phyloP scores from a whole-genome alignment of 306 rosid genomes.

The Cucumis cinereus region DNA sequence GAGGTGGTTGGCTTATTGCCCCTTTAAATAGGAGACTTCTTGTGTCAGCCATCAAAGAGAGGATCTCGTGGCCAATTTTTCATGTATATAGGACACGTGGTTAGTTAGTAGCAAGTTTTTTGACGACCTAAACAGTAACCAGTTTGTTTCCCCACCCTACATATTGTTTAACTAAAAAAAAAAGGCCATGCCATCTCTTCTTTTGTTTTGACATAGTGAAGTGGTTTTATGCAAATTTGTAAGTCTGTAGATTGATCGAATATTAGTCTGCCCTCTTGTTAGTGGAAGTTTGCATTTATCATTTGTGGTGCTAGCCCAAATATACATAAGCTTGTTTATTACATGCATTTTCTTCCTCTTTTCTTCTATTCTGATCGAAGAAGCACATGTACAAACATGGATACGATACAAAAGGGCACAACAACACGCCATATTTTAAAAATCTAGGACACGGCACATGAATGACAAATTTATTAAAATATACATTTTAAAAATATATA shows the following conservation, averaged over 20 bases:
- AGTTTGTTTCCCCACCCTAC: not conserved
- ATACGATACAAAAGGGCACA: no score
- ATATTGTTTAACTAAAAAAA: no score
- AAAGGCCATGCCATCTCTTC: not conserved
- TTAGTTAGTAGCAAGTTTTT: not conserved
- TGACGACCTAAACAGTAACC: not conserved
- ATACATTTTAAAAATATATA: no score
- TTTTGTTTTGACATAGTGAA: not conserved
- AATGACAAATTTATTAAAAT: no score
- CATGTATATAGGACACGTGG: not conserved
- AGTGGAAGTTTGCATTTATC: not conserved
- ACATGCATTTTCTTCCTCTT: not conserved
- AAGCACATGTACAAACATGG: no score
- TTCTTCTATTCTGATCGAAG: not conserved
- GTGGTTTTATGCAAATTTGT: not conserved
- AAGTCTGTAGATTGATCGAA: not conserved
- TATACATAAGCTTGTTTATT: not conserved
- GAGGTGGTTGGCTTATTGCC: not conserved
- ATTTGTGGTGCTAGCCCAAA: not conserved
- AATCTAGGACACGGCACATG: no score
- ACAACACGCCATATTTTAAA: no score
- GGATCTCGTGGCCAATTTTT: not conserved
- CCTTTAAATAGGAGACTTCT: not conserved
- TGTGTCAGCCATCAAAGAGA: not conserved
- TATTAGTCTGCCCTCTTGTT: not conserved